phyloP scores from a whole-genome alignment of 768 basidiomycete species.

The Cantharellus cinnabarinus region DNA sequence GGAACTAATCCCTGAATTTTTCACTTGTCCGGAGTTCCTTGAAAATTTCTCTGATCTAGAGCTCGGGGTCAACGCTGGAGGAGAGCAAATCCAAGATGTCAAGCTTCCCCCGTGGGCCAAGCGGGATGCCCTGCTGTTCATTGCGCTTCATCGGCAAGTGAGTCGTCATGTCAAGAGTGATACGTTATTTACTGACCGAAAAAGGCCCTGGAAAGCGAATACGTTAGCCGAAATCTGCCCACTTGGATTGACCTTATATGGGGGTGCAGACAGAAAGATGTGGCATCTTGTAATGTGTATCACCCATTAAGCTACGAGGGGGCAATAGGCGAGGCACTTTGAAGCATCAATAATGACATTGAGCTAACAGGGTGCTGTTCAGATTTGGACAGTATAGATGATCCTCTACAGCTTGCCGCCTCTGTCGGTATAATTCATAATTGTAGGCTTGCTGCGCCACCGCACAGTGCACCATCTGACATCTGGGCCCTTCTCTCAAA shows the following conservation, averaged over 20 bases:
- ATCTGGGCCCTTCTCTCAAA: constrained; percentile 12
- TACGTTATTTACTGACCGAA: neutral
- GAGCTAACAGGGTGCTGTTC: neutral
- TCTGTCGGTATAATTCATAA: constrained; percentile 92
- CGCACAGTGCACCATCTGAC: neutral
- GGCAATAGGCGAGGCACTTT: constrained; percentile 37
- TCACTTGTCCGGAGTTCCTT: constrained; percentile 72
- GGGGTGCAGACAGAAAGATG: constrained; percentile 70
- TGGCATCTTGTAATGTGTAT: constrained; percentile 60
- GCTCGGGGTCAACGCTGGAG: constrained; percentile 54
- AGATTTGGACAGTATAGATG: constrained; percentile 74
- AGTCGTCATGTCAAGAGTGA: constrained; percentile 7
- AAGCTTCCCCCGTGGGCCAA: constrained; percentile 83
- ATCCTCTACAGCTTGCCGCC: constrained; percentile 75
- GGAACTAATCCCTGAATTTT: constrained; percentile 84
- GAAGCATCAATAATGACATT: neutral
- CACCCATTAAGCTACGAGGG: constrained; percentile 90
- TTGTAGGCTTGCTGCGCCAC: constrained; percentile 27
- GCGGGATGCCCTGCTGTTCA: constrained; percentile 63
- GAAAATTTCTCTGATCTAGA: constrained; percentile 63
- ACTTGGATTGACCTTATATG: constrained; percentile 91
- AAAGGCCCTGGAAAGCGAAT: constrained; percentile 72
- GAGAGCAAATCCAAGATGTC: constrained; percentile 70
- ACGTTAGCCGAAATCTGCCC: constrained; percentile 65
- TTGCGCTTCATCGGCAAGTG: constrained; percentile 56